A percentile compares a stretch with the other conserved stretches of the same genome.
phyloP scores from a whole-genome alignment of 306 rosid species.

The Pyrus bretschneideri region DNA sequence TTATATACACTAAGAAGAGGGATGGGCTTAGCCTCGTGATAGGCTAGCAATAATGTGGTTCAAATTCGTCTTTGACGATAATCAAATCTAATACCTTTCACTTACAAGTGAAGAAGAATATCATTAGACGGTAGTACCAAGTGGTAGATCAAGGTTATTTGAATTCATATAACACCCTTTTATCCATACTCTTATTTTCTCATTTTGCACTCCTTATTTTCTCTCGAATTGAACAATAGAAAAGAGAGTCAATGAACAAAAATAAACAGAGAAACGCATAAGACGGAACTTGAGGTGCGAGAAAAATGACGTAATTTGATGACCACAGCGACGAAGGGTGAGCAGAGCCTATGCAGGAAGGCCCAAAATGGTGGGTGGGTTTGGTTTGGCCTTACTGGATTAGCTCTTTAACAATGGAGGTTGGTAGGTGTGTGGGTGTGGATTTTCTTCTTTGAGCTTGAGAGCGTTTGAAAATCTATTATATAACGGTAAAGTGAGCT shows the following conservation, averaged over 20 bases:
- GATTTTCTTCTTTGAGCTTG: background rate
- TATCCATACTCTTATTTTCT: too few species aligned
- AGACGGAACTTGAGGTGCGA: background rate
- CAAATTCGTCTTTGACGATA: too few species aligned
- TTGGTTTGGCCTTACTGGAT: background rate
- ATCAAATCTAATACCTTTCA: too few species aligned
- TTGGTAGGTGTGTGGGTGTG: background rate
- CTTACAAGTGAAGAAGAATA: too few species aligned
- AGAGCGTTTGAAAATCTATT: background rate
- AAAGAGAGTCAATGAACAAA: background rate
- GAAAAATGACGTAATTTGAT: background rate
- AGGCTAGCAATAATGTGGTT: too few species aligned
- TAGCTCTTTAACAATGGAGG: slow-evolving; percentile 2
- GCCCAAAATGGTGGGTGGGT: background rate
- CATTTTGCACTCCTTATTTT: background rate
- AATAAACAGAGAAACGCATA: background rate
- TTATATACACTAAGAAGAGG: too few species aligned
- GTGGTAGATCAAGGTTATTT: too few species aligned
- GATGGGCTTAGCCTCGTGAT: too few species aligned
- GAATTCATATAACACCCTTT: background rate
- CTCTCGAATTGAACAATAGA: too few species aligned
- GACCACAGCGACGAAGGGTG: background rate
- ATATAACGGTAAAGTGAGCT: background rate
- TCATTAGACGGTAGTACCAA: too few species aligned
- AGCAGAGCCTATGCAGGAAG: background rate